Percentiles rank a stretch among this genome's conserved stretches.
Conservation (phyloP, 2,329 filamentous ascomycete genomes). For the Calonectria pteridis region DNA sequence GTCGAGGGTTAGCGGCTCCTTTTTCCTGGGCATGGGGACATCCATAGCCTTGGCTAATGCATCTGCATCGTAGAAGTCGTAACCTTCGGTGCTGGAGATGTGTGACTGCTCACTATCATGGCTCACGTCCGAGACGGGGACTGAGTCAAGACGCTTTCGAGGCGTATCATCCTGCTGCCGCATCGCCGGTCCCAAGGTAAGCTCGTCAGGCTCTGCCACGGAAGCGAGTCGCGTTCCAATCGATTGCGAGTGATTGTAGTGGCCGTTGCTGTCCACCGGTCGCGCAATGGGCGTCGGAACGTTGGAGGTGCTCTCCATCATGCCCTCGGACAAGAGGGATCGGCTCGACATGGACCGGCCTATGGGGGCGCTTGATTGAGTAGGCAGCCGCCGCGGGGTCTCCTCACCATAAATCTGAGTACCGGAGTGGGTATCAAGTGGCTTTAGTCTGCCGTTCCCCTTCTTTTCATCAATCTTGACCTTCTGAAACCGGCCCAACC, state of each 20-base stretch:
- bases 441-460: conserved; percentile 42
- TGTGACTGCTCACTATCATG: conserved; percentile 62
- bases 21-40: conserved; percentile 59
- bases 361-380: conserved; percentile 46
- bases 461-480: conserved; percentile 48
- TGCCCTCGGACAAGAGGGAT: conserved; percentile 65
- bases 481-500: conserved; percentile 57
- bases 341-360: conserved; percentile 51
- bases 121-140: conserved; percentile 63
- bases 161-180: conserved; percentile 53
- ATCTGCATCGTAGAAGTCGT: conserved; percentile 76
- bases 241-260: conserved; percentile 45
- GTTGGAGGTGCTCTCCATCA: conserved; percentile 72
- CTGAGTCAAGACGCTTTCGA: conserved; percentile 63
- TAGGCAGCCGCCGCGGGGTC: conserved; percentile 51
- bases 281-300: conserved; percentile 70
- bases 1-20: conserved; percentile 51
- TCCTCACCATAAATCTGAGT: conserved; percentile 51
- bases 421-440: conserved; percentile 41
- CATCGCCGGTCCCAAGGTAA: conserved; percentile 63
- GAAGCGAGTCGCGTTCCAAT: conserved; percentile 58
- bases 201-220: conserved; percentile 63
- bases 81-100: conserved; percentile 69
- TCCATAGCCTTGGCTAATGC: conserved; percentile 65
- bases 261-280: conserved; percentile 58